Evolutionary conservation across 2,329 filamentous ascomycete species (phyloP).

Genomic region (Diaporthe citri): DNA sequence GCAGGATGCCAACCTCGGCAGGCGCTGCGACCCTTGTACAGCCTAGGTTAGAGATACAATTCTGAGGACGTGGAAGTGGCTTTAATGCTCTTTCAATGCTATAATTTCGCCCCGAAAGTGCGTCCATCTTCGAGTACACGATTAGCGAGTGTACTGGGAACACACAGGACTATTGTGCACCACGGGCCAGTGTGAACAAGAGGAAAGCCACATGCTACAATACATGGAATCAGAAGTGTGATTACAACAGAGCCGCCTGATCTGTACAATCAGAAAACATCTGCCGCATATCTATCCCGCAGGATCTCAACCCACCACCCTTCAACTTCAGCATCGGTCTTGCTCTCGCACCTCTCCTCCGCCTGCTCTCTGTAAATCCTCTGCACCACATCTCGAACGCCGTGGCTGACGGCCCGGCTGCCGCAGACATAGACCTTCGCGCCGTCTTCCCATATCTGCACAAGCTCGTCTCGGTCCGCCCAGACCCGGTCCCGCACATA

Average conservation of each 20-base stretch:
- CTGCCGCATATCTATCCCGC: slow-evolving; percentile 1
- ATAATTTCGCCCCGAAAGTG: too few relatives aligned
- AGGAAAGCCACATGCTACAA: background rate
- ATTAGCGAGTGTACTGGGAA: too few relatives aligned
- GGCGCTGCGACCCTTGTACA: background rate
- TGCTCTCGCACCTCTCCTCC: slow-evolving; percentile 2
- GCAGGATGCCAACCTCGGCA: background rate
- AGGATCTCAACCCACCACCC: slow-evolving; percentile 8
- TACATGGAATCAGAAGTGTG: background rate
- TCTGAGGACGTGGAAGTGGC: too few relatives aligned
- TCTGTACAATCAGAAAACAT: slow-evolving; percentile 6
- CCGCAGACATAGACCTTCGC: slow-evolving; percentile 41
- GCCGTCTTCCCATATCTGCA: slow-evolving; percentile 24
- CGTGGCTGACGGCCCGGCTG: slow-evolving; percentile 21
- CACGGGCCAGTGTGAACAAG: background rate
- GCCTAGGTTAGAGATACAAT: too few relatives aligned
- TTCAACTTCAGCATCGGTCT: slow-evolving; percentile 21
- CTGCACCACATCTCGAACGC: background rate
- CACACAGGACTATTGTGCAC: too few relatives aligned
- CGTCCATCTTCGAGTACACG: too few relatives aligned
- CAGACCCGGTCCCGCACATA: slow-evolving; percentile 41
- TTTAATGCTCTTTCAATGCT: too few relatives aligned
- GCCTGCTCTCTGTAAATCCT: slow-evolving; percentile 15
- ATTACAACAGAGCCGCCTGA: background rate
- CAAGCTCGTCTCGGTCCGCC: slow-evolving; percentile 40